phyloP scores from a whole-genome alignment of 768 basidiomycete species.

The Naganishia friedmannii region DNA sequence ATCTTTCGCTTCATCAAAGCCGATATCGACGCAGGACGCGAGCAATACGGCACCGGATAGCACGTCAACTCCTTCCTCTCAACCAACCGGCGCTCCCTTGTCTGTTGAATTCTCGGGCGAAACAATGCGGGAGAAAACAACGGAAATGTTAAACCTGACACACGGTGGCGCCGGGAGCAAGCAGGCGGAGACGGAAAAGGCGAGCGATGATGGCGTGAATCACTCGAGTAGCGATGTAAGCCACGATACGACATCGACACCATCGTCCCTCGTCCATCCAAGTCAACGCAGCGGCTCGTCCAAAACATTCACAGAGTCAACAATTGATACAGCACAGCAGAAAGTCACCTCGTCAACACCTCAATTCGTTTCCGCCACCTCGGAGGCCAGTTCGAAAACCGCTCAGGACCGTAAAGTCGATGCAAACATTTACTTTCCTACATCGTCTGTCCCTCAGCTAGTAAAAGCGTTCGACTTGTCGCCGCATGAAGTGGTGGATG shows the following conservation, averaged over 20 bases:
- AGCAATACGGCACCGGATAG: constrained; percentile 25
- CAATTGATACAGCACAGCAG: constrained; percentile 40
- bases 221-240: constrained; percentile 24
- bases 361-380: neutral
- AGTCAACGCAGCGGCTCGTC: constrained; percentile 19
- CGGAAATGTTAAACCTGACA: constrained; percentile 6
- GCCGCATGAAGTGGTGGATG: constrained; percentile 48
- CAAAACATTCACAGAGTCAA: constrained; percentile 2
- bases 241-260: constrained; percentile 28
- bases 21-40: neutral
- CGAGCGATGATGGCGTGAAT: constrained; percentile 14
- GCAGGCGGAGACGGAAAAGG: neutral
- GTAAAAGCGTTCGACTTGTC: constrained; percentile 41
- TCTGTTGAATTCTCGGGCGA: constrained; percentile 10
- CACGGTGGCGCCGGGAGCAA: neutral
- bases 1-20: neutral
- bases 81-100: neutral
- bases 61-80: constrained; percentile 16
- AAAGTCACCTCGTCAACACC: constrained; percentile 29
- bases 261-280: constrained; percentile 31
- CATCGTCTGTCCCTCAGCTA: constrained; percentile 38
- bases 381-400: neutral
- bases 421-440: constrained; percentile 35
- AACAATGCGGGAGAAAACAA: constrained; percentile 7
- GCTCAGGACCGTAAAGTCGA: constrained; percentile 27